These are phyloP conservation scores for Linnemannia hyalina DNA, from an alignment of 192 early-diverging fungal genomes.

Conservation along the genomic window DNA sequence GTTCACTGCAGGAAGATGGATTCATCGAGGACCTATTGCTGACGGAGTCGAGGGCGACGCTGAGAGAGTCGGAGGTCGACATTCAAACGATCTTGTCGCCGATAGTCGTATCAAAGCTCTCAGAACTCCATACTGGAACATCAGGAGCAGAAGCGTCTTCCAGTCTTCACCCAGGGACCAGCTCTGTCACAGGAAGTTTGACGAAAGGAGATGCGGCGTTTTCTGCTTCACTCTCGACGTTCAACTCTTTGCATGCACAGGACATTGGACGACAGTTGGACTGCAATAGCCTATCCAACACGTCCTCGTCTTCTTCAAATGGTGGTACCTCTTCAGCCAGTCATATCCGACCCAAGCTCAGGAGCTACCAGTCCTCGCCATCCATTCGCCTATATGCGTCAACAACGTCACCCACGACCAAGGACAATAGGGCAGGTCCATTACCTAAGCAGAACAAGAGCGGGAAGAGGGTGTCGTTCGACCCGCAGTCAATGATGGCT, in stretches of 20 bases:
- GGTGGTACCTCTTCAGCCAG: conserved; percentile 11
- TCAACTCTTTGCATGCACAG: not conserved
- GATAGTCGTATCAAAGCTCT: conserved; percentile 14
- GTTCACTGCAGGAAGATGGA: not conserved
- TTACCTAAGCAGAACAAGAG: conserved; percentile 15
- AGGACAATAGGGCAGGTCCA: not conserved
- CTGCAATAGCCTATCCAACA: not conserved
- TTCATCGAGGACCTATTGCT: conserved; percentile 21
- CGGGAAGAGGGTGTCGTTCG: conserved; percentile 39
- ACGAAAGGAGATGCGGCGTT: not conserved
- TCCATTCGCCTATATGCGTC: conserved; percentile 32
- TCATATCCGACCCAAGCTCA: conserved; percentile 33
- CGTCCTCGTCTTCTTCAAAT: not conserved
- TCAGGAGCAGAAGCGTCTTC: not conserved
- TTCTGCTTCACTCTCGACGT: not conserved
- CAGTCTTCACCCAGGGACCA: not conserved
- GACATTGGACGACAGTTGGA: not conserved
- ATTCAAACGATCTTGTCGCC: conserved; percentile 27
- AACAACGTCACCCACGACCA: not conserved
- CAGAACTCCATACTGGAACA: not conserved
- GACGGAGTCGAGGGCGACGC: conserved; percentile 1
- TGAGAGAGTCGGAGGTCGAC: conserved; percentile 9
- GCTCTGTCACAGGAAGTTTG: not conserved
- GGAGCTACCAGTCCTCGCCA: conserved; percentile 55
- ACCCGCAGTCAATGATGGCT: conserved; percentile 47